A percentile compares a stretch with the other conserved stretches of the same genome.
phyloP scores from a whole-genome alignment of 2,329 filamentous ascomycete species.

The Dothistroma septosporum region DNA sequence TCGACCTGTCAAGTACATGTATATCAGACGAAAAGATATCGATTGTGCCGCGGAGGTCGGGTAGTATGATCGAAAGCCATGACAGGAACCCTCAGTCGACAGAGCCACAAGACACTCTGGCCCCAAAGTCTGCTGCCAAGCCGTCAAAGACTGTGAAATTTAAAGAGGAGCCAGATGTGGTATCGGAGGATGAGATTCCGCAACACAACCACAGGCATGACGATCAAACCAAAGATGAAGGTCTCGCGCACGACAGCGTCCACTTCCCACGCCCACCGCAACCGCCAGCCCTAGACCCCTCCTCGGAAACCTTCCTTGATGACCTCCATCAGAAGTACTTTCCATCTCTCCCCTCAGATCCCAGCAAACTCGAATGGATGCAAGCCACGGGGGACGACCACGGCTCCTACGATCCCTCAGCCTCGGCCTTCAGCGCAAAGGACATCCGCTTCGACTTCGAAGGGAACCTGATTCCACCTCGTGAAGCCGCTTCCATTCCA shows the following conservation, averaged over 20 bases:
- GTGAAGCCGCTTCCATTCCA: conserved; percentile 68
- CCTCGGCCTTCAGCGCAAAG: conserved; percentile 66
- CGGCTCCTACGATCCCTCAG: conserved; percentile 77
- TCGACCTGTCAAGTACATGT: conserved; percentile 30
- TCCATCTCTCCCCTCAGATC: conserved; percentile 78
- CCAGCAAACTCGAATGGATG: conserved; percentile 86
- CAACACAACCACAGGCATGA: background rate
- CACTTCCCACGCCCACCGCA: conserved; percentile 59
- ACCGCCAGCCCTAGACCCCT: conserved; percentile 73
- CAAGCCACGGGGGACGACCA: conserved; percentile 45
- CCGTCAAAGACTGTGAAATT: conserved; percentile 26
- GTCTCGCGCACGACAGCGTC: conserved; percentile 28
- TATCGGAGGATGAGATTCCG: conserved; percentile 3
- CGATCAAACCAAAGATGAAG: conserved; percentile 1
- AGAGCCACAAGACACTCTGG: background rate
- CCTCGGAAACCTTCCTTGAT: conserved; percentile 75
- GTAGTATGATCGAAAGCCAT: background rate
- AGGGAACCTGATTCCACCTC: conserved; percentile 74
- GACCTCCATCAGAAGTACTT: conserved; percentile 92
- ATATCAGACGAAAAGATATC: conserved; percentile 1
- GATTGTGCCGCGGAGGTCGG: background rate
- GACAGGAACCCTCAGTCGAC: background rate
- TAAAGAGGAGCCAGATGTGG: conserved; percentile 10
- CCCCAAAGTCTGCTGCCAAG: conserved; percentile 8
- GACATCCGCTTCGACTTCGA: conserved; percentile 85